phyloP scores from a whole-genome alignment of 129 eudicot species.

The Smallanthus sonchifolius region DNA sequence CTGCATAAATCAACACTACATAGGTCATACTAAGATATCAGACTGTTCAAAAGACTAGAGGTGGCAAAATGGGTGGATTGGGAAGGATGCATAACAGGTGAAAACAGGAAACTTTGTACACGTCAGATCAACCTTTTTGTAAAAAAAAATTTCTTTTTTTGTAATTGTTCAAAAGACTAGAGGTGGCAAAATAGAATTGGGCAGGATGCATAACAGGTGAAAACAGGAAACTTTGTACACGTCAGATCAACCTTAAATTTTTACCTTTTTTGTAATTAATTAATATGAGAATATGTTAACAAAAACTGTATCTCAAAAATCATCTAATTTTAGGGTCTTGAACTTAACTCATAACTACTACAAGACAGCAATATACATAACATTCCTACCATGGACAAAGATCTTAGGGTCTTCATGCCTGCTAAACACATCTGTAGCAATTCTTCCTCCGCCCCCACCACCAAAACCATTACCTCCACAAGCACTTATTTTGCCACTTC shows the following conservation, averaged over 20 bases:
- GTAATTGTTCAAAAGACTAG: slow-evolving; percentile 1
- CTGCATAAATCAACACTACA: background rate
- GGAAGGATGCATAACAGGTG: background rate
- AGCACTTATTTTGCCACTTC: slow-evolving; percentile 77
- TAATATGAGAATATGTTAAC: background rate
- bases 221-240: background rate
- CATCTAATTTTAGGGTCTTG: background rate
- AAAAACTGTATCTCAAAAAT: background rate
- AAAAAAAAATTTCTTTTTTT: background rate
- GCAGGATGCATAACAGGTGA: background rate
- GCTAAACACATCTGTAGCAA: slow-evolving; percentile 85
- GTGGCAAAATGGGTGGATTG: background rate
- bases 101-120: background rate
- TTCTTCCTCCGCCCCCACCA: slow-evolving; percentile 95
- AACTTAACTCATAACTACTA: background rate
- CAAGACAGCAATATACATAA: background rate
- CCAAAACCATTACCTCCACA: slow-evolving; percentile 87
- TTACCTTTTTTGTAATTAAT: background rate
- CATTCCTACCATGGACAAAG: slow-evolving; percentile 59
- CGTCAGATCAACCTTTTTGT: background rate
- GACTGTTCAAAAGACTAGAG: slow-evolving; percentile 4
- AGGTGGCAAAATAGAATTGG: background rate
- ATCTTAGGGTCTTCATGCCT: slow-evolving; percentile 84
- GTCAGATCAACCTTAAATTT: background rate
- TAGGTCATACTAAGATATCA: slow-evolving; percentile 6